Base-by-base conservation (phyloP, 805 yeast species). In the Schizosaccharomyces japonicus region DNA sequence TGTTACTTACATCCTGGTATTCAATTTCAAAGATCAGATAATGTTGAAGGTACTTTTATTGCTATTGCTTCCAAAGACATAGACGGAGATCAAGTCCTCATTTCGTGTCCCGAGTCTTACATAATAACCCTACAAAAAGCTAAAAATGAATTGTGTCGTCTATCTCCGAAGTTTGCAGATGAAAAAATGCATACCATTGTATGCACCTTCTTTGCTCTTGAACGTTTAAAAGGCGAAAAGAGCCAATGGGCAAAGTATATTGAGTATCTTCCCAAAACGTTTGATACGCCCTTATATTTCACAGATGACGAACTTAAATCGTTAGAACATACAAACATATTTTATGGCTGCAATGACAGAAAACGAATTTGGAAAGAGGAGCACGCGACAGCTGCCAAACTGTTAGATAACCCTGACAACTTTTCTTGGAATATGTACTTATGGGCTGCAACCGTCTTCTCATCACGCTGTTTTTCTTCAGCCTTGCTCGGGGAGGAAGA, bases 381-480 rank as follows among this genome's bases (percentile, higher is more conserved):
- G 56, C 82, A 85, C 87, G 60, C 55, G 44, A 36, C 44, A 7
- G 51, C 51, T 1, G 31, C 51, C 2, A 30, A 39, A 10, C 27
- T 39, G 31, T 39, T 51, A 30, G 55, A 5, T 47, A 50, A 50
- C 46, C 54, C 52, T 34, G 55, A 56, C 0, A 52, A 51, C 15
- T 4, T 28, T 45, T 17, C 47, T 36, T 13, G 49, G 45, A 21
- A 49, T 44, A n/a, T 21, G 44, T 21, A 76, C 57, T 56, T 78
- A 4, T 85, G 95, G 94, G 74, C 92, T 0, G 63, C 70, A 39
- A 65, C 72, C 44, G 78, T 81, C 11, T 68, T 80, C 52, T 69
- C 75, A 8, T 76, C 94, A 1, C 68, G 95, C 52, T 79, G 90
- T 0, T 85, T 85, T 57, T 95, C 95, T 1, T 60, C 63, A 11